Base-by-base conservation (phyloP, 768 basidiomycete species). In the Trametes cingulata region DNA sequence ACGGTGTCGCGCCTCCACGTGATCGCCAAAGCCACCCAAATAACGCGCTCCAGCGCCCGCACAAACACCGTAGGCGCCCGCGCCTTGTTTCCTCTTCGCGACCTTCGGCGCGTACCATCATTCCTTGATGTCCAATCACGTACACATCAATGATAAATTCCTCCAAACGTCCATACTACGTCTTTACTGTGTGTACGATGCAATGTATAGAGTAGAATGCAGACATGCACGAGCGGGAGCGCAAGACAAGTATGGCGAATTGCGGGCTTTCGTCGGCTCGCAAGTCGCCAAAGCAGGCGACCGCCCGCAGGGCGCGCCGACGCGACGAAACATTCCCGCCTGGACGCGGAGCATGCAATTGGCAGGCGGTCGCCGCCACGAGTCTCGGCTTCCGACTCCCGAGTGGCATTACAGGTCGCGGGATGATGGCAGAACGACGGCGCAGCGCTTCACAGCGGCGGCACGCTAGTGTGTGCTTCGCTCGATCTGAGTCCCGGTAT, bases 1-100 rank as follows among this genome's bases (percentile, higher is more conserved):
- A 49, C 56, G 41, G 48, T 52, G 65, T 73, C 75, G 72, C 73
- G 75, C 40, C 36, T 65, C 9, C 76, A 77, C 76, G 76, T 77
- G 76, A 73, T 20, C 47, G 45, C 61, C 62, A 60, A 66, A 66
- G 66, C 25, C 42, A 19, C 61, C 66, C 66, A 70, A 77, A 77
- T 60, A 67, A 66, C 69, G 65, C 65, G 67, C 57, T 45, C 51
- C 59, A 61, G 58, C 57, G 60, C 62, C 52, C 19, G 41, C 50
- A 48, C 45, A 36, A 39, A 52, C 41, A 42, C 29, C 47, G 22
- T 35, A 27, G 42, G 48, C 52, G 39, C 56, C 39, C 51, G n/a
- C 19, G 36, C 29, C 35, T 51, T 37, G 50, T 33, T 33, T 50
- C 29, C 40, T 39, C 57, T 37, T 52, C 52, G 43, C 55, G 52